Conservation (phyloP, 2,329 filamentous ascomycete species). For the Colletotrichum chlorophyti region DNA sequence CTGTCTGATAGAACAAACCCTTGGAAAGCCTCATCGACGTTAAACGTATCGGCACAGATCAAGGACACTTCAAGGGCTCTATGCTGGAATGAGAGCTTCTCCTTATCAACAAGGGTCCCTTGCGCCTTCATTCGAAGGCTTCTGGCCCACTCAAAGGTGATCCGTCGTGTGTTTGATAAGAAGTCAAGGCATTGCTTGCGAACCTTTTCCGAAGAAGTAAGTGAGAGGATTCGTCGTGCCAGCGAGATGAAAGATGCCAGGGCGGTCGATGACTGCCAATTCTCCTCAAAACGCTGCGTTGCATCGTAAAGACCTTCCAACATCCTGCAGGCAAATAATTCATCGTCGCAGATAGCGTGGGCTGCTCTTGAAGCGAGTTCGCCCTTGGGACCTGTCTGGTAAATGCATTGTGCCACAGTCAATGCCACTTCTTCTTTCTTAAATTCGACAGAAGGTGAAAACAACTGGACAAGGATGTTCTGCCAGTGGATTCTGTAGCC, state of each 20-base stretch:
- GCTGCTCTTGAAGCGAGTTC: background rate
- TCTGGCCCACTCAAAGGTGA: constrained; percentile 47
- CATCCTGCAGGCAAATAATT: constrained; percentile 31
- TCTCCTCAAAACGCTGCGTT: constrained; percentile 47
- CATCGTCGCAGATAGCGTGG: background rate
- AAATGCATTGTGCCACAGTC: constrained; percentile 55
- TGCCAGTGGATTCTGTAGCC: constrained; percentile 59
- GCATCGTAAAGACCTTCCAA: constrained; percentile 39
- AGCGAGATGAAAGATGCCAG: constrained; percentile 48
- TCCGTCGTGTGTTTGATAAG: constrained; percentile 39
- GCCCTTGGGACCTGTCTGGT: constrained; percentile 50
- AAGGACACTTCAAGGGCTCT: constrained; percentile 47
- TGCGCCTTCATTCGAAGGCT: constrained; percentile 38
- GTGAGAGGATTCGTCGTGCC: constrained; percentile 48
- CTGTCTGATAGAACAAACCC: constrained; percentile 36
- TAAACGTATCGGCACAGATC: constrained; percentile 51
- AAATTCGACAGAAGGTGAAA: constrained; percentile 54
- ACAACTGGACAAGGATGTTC: constrained; percentile 61
- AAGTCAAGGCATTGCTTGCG: constrained; percentile 35
- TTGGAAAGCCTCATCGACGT: constrained; percentile 42
- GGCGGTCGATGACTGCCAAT: constrained; percentile 56
- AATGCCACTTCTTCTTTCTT: constrained; percentile 53
- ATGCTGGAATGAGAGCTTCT: constrained; percentile 38
- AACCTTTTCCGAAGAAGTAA: constrained; percentile 37
- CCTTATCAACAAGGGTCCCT: constrained; percentile 32